Evolutionary conservation across 768 basidiomycete species (phyloP).

Genomic region (Sarcodon sp.): DNA sequence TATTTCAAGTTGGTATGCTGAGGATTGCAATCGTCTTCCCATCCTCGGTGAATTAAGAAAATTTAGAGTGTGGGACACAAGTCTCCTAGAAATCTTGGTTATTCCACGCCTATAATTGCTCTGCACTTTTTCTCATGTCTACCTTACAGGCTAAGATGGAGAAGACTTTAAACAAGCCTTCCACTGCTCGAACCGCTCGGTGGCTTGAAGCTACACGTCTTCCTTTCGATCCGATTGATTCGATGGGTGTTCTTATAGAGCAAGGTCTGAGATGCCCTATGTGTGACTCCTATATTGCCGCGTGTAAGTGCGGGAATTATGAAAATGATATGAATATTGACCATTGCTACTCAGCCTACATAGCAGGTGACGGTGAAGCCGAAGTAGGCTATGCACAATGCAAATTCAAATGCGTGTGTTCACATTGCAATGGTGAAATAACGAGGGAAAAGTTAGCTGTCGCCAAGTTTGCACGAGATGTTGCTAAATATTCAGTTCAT

Average conservation of each 20-base stretch:
- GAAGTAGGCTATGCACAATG: constrained; percentile 37
- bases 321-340: background rate
- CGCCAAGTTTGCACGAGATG: constrained; percentile 28
- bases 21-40: constrained; percentile 8
- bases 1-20: constrained; percentile 11
- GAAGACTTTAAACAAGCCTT: background rate
- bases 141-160: too few species aligned
- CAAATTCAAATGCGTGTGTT: constrained; percentile 24
- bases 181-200: background rate
- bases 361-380: constrained; percentile 26
- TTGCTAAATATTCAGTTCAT: constrained; percentile 14
- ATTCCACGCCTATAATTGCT: too few species aligned
- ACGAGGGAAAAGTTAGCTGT: constrained; percentile 28
- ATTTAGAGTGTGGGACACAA: background rate
- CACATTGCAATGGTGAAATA: constrained; percentile 24
- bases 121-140: too few species aligned
- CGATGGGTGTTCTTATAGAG: constrained; percentile 12
- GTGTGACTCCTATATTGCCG: constrained; percentile 16
- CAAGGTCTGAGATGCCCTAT: constrained; percentile 22
- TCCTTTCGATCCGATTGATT: constrained; percentile 23
- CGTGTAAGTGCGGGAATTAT: constrained; percentile 15
- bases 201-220: constrained; percentile 11
- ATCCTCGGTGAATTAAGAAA: background rate
- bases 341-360: background rate
- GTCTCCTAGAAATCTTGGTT: background rate